Evolutionary conservation across 768 basidiomycete species (phyloP), one percentile per base, ranked within the genome.

Genomic region (Phlebiopsis gigantea): DNA sequence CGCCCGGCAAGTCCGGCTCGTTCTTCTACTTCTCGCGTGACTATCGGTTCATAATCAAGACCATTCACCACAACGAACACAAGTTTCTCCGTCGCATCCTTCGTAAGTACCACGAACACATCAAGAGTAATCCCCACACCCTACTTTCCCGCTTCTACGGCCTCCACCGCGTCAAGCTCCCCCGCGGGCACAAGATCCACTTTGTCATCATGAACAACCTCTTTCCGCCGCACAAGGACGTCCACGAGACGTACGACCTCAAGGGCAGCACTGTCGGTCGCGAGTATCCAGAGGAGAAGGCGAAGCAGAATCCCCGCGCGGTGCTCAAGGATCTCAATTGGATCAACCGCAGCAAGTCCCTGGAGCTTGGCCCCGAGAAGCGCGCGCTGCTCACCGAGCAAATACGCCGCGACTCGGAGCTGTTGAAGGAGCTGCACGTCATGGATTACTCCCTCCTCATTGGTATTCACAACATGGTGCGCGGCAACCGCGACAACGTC

Each of bases 141-240:
- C 76, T 98, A 1, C 73, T 99, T 5, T 93, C 90, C 7, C 79
- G 97, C 21, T 98, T 99, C 71, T 99, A 98, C 68, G 97, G 97
- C 8, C 78, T 99, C 10, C 97, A 99, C 66, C 87, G 97, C 55
- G 97, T 99, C 58, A 99, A 99, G 74, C 81, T 99, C 0, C 97
- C 97, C 0, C 79, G 82, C 31, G 97, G 97, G 0, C 75, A 80
- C 45, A 99, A 99, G 75, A 99, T 99, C 53, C 97, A 99, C 70
- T 99, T 99, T 68, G 93, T 98, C 55, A 97, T 99, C 72, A 98
- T 98, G 94, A 99, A 98, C 77, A 99, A 99, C 70, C 80, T 99
- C 26, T 98, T 99, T 73, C 96, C 97, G 0, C 88, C 97, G 0
- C 96, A 98, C 73, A 85, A 93, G 62, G 97, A 99, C 69, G 80